Evolutionary conservation across 345 rosid genomes (phyloP).

Genomic region (Arabis alpina): DNA sequence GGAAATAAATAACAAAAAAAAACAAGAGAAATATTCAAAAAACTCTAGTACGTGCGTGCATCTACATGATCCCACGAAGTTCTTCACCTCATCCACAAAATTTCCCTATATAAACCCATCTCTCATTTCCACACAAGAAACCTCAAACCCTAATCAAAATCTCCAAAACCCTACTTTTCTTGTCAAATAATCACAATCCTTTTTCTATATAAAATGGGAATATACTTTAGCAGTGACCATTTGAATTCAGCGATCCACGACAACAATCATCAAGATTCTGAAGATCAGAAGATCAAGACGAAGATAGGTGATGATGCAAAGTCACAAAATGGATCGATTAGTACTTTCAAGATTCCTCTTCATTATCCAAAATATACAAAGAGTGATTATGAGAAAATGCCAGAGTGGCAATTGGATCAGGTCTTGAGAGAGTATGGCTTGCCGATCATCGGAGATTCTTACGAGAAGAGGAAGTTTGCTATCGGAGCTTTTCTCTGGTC

Average conservation of each 20-base stretch:
- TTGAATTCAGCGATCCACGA: conserved; percentile 5
- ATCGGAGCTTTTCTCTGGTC: conserved; percentile 79
- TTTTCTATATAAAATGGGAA: conserved; percentile 26
- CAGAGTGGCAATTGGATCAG: conserved; percentile 62
- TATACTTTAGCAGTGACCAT: conserved; percentile 18
- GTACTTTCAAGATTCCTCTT: conserved; percentile 56
- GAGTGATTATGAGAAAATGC: conserved; percentile 60
- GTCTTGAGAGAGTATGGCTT: conserved; percentile 59
- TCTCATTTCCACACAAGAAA: conserved; percentile 21
- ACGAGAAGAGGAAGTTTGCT: conserved; percentile 57
- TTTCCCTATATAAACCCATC: conserved; percentile 29
- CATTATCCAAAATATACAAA: conserved; percentile 65
- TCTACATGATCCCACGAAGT: conserved; percentile 38
- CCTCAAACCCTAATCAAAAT: background rate
- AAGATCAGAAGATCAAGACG: conserved; percentile 16
- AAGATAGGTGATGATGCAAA: conserved; percentile 2
- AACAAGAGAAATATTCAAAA: conserved; percentile 11
- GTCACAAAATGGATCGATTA: conserved; percentile 3
- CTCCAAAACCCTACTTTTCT: conserved; percentile 15
- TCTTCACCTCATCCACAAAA: conserved; percentile 26
- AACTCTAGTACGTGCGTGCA: conserved; percentile 34
- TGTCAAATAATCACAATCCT: background rate
- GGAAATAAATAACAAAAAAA: background rate
- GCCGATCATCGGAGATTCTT: conserved; percentile 48
- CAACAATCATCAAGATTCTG: conserved; percentile 26